A percentile compares a stretch with the other conserved stretches of the same genome.
phyloP scores from a whole-genome alignment of 345 rosid genomes.

The Ricinus communis region DNA sequence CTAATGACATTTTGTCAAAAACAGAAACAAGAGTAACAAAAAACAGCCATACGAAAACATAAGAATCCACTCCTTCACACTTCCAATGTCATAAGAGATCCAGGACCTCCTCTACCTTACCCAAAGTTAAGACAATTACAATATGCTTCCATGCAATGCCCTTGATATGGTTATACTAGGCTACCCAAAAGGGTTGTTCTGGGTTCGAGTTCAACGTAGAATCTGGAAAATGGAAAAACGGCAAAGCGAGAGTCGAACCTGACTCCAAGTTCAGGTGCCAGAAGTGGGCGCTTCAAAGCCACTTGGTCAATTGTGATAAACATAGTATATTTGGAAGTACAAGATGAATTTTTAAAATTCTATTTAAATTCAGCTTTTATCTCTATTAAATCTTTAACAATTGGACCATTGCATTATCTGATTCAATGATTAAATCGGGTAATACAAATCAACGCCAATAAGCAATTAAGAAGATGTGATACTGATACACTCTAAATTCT shows the following conservation, averaged over 20 bases:
- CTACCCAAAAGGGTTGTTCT: neutral
- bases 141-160: neutral
- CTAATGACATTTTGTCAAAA: neutral
- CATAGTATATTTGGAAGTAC: neutral
- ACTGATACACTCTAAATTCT: neutral
- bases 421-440: neutral
- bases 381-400: neutral
- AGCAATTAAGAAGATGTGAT: neutral
- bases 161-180: neutral
- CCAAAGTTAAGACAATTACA: neutral
- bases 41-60: neutral
- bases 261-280: neutral
- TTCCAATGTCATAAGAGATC: neutral
- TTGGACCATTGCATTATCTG: neutral
- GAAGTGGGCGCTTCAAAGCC: neutral
- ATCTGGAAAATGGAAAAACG: neutral
- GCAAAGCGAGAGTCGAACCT: neutral
- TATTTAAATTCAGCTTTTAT: neutral
- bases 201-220: neutral
- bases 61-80: neutral
- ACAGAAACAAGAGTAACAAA: neutral
- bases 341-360: neutral
- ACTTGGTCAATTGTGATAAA: neutral
- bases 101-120: neutral
- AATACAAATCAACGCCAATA: neutral